phyloP scores from a whole-genome alignment of 176 grass and related monocot species.

The Echinochloa phyllopogon region DNA sequence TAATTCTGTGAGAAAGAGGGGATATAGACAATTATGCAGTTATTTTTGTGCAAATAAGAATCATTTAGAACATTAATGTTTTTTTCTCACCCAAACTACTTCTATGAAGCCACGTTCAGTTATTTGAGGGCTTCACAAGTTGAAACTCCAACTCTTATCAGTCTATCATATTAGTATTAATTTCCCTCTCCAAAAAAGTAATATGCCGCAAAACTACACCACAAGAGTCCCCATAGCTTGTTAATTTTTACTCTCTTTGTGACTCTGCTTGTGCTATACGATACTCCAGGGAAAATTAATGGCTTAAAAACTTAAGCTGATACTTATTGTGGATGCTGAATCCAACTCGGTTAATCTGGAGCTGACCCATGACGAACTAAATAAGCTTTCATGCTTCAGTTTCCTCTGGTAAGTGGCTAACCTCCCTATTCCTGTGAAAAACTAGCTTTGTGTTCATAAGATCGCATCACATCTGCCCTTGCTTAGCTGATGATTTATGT shows the following conservation, averaged over 20 bases:
- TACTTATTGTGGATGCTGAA: constrained; percentile 26
- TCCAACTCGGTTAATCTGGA: constrained; percentile 9
- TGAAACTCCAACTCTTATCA: not conserved
- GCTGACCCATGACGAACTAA: constrained; percentile 32
- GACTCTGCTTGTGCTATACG: constrained; percentile 15
- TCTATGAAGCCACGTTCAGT: constrained; percentile 6
- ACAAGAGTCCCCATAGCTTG: not conserved
- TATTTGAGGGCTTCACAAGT: not conserved
- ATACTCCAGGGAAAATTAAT: constrained; percentile 35
- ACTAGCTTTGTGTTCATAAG: not conserved
- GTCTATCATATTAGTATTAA: not conserved
- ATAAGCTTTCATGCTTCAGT: constrained; percentile 34
- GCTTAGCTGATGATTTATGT: constrained; percentile 15
- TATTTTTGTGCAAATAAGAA: not conserved
- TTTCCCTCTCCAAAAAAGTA: not conserved
- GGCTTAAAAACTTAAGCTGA: constrained; percentile 22
- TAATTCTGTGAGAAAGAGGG: not conserved
- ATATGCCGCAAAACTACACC: not conserved
- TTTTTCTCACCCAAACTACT: not conserved
- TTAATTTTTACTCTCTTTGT: constrained; percentile 25
- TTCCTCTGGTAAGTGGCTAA: constrained; percentile 38
- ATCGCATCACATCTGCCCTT: constrained; percentile 6
- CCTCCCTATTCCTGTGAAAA: constrained; percentile 16
- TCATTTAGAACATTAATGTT: not conserved
- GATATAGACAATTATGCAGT: not conserved